phyloP scores from a whole-genome alignment of 2,329 filamentous ascomycete genomes.

The Xylaria sp. region DNA sequence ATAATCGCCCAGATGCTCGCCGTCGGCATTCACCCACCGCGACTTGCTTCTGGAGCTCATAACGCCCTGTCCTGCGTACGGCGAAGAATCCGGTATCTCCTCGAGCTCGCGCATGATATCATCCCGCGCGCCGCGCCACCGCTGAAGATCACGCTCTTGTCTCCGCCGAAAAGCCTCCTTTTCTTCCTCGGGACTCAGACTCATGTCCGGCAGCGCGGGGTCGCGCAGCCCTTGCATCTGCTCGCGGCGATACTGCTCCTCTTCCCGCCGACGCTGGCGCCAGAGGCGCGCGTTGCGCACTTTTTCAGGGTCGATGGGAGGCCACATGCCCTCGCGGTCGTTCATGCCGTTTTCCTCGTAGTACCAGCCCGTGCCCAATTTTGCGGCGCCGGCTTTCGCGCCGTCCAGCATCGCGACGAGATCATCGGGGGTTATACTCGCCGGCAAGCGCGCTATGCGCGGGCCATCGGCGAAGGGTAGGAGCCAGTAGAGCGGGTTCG shows the following conservation, averaged over 20 bases:
- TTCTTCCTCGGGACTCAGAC: constrained; percentile 55
- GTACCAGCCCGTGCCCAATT: constrained; percentile 59
- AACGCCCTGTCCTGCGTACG: background rate
- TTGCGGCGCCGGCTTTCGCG: constrained; percentile 44
- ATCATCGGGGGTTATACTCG: constrained; percentile 40
- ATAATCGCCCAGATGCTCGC: constrained; percentile 78
- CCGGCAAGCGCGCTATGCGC: constrained; percentile 50
- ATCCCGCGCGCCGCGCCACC: constrained; percentile 50
- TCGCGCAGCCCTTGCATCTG: constrained; percentile 43
- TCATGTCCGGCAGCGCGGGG: constrained; percentile 21
- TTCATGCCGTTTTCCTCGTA: constrained; percentile 85
- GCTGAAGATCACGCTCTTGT: constrained; percentile 60
- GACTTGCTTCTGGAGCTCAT: constrained; percentile 60
- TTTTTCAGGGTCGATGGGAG: constrained; percentile 72
- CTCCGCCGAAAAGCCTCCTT: constrained; percentile 62
- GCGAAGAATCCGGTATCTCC: constrained; percentile 49
- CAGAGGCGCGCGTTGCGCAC: constrained; percentile 55
- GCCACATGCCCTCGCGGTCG: constrained; percentile 69
- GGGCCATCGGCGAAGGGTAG: constrained; percentile 71
- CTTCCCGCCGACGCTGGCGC: constrained; percentile 52
- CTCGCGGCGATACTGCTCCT: constrained; percentile 39
- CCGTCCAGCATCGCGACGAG: constrained; percentile 21
- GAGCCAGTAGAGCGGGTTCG: constrained; percentile 74
- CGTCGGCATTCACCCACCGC: constrained; percentile 79
- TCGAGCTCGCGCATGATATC: constrained; percentile 62